Base-by-base conservation (phyloP, 768 basidiomycete species). In the Mycena floridula region DNA sequence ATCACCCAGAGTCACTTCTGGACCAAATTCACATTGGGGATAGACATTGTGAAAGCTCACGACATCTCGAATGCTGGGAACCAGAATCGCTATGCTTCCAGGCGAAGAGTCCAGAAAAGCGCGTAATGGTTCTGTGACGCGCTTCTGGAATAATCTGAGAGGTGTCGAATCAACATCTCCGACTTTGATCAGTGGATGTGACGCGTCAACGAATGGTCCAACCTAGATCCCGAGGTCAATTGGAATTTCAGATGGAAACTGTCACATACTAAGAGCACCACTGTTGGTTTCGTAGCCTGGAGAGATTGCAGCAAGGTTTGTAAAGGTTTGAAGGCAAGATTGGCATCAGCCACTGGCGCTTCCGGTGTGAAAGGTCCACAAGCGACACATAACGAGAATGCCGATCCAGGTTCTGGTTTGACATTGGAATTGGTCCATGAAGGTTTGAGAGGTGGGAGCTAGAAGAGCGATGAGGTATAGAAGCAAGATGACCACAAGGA, bases 341-440 rank as follows among this genome's bases (percentile, higher is more conserved):
- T 83, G 2, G 76, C 62, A 22, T 49, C 23, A 13, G 32, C 32
- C 15, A 35, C 18, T 35, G 32, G 32, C 4, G 32, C 32, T 44
- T 95, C 92, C 1, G 74, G 58, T 0, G 91, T 94, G 64, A 77
- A 98, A 2, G 96, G 95, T 0, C 96, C 96, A 47, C 83, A 81
- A 3, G 84, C 90, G 27, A 90, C 70, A 49, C 74, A 73, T 63
- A 94, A 69, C 0, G 79, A 75, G 40, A 88, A 79, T 0, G 80
- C 59, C 18, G 68, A 53, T 21, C 53, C 61, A 25, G 70, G 63
- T 39, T 63, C 61, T 7, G 67, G 58, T 49, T 76, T 66, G n/a
- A 58, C 18, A 35, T 18, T 38, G 52, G 61, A 68, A 45, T 40
- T 67, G 49, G 68, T 50, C 7, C 69, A 55, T 12, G 79, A 74